Evolutionary conservation across 129 eudicot genomes (phyloP).

Genomic region (Sambucus nigra): DNA sequence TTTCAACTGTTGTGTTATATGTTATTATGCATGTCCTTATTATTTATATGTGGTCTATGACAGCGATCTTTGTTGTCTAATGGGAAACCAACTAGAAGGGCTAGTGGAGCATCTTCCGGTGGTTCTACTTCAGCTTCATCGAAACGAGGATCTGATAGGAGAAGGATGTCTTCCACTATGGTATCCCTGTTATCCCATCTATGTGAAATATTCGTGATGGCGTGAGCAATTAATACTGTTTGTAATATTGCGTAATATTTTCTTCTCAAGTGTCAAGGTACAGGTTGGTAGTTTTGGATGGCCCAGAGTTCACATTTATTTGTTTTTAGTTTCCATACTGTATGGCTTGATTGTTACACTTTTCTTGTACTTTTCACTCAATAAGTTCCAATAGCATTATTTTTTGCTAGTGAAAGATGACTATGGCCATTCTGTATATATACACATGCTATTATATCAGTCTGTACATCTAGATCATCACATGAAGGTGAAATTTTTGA

Average conservation of each 20-base stretch:
- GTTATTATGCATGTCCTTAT: conserved; percentile 2
- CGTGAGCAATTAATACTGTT: neutral
- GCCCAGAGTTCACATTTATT: too few species aligned
- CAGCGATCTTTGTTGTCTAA: conserved; percentile 53
- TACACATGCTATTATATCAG: too few species aligned
- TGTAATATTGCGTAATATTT: neutral
- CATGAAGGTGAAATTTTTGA: too few species aligned
- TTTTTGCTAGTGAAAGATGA: too few species aligned
- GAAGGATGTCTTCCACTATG: conserved; percentile 51
- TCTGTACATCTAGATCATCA: too few species aligned
- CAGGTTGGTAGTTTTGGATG: too few species aligned
- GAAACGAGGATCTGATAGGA: conserved; percentile 53
- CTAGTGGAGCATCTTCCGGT: conserved; percentile 44
- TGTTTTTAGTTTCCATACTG: too few species aligned
- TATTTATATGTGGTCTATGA: conserved; percentile 13
- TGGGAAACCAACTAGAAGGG: conserved; percentile 55
- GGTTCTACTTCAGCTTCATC: conserved; percentile 44
- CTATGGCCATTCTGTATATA: too few species aligned
- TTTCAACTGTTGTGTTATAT: neutral
- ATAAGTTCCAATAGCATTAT: neutral
- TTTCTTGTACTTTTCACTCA: neutral
- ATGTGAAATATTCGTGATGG: conserved; percentile 6
- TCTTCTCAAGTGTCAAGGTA: too few species aligned
- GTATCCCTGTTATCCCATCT: conserved; percentile 16
- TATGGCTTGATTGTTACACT: too few species aligned